Evolutionary conservation across 345 rosid species (phyloP).

Genomic region (Hibiscus syriacus): DNA sequence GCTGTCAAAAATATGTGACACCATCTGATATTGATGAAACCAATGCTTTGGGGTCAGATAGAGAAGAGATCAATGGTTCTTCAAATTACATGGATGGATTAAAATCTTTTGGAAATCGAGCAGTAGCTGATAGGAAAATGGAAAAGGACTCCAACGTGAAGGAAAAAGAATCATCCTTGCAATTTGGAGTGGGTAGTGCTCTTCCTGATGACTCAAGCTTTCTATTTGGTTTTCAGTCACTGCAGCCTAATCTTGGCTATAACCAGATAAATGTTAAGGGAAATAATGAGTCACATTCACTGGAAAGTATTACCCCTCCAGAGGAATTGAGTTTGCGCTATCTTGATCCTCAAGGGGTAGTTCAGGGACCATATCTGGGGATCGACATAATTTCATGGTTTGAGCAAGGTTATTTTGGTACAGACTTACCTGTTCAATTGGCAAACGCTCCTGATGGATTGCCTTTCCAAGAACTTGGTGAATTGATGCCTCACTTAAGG

Average conservation of each 20-base stretch:
- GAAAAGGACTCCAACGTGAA: conserved; percentile 20
- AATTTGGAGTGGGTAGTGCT: conserved; percentile 24
- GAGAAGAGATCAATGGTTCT: conserved; percentile 10
- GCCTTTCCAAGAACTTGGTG: conserved; percentile 62
- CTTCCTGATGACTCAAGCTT: conserved; percentile 46
- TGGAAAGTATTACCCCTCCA: conserved; percentile 16
- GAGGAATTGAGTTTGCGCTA: conserved; percentile 69
- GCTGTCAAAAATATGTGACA: conserved; percentile 1
- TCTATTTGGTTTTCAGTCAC: conserved; percentile 26
- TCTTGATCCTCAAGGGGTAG: conserved; percentile 79
- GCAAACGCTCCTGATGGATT: conserved; percentile 67
- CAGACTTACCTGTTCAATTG: conserved; percentile 68
- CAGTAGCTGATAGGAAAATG: no score
- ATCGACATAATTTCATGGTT: conserved; percentile 76
- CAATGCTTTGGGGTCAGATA: conserved; percentile 2
- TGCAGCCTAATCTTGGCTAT: conserved; percentile 19
- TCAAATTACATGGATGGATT: conserved; percentile 12
- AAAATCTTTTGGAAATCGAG: no score
- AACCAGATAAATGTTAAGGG: conserved; percentile 13
- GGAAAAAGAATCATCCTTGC: conserved; percentile 11
- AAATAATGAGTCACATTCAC: conserved; percentile 10
- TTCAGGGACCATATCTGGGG: conserved; percentile 82
- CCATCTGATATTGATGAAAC: conserved; percentile 6
- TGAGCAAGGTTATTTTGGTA: conserved; percentile 86
- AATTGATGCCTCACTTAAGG: conserved; percentile 53